A percentile compares a stretch with the other conserved stretches of the same genome.
phyloP scores from a whole-genome alignment of 2,329 filamentous ascomycete genomes.

The Penicillium paneum region DNA sequence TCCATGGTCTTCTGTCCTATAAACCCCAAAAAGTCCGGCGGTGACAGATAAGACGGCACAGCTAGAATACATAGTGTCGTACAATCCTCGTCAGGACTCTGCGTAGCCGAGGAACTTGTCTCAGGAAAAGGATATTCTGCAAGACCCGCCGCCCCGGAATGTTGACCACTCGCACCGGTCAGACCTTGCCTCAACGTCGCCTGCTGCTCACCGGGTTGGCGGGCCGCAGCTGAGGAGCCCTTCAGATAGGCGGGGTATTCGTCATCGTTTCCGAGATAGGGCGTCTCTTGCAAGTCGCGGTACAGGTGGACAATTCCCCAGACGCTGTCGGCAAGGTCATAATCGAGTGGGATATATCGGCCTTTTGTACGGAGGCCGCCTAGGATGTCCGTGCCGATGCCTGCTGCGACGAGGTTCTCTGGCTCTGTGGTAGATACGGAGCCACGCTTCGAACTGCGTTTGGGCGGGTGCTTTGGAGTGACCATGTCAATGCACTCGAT shows the following conservation, averaged over 20 bases:
- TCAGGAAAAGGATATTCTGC: constrained; percentile 20
- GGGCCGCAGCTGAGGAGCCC: constrained; percentile 36
- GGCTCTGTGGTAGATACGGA: constrained; percentile 33
- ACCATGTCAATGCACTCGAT: constrained; percentile 79
- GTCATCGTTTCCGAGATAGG: constrained; percentile 51
- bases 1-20: constrained; percentile 83
- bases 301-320: constrained; percentile 96
- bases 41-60: constrained; percentile 89
- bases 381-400: constrained; percentile 50
- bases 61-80: constrained; percentile 90
- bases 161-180: constrained; percentile 10
- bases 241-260: constrained; percentile 45
- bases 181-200: constrained; percentile 9
- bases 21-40: constrained; percentile 86
- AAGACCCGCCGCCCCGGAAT: neutral
- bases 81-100: constrained; percentile 56
- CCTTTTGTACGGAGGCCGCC: constrained; percentile 79
- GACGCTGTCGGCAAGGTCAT: constrained; percentile 71
- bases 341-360: constrained; percentile 67
- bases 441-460: constrained; percentile 23
- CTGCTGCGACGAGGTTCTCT: constrained; percentile 44
- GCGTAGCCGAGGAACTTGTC: constrained; percentile 10
- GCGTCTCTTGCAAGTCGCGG: constrained; percentile 73
- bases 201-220: constrained; percentile 26
- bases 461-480: constrained; percentile 25